Base-by-base conservation (phyloP, 345 rosid species). In the Gossypium longicalyx region DNA sequence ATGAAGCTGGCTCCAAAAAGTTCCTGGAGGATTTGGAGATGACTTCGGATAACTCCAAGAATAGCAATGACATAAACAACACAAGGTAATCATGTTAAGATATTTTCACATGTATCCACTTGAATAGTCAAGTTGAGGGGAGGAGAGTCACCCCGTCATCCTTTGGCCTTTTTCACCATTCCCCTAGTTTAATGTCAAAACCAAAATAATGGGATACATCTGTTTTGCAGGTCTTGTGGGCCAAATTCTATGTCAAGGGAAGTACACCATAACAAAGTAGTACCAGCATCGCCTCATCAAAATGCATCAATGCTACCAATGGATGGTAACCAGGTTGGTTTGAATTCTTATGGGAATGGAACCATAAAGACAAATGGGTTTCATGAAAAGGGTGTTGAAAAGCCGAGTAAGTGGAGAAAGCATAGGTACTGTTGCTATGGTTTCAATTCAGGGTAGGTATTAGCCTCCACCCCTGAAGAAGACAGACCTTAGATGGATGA, bases 281-380 rank as follows among this genome's bases (percentile, higher is more conserved):
- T 86, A 49, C 94, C 86, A 2, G 90, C 85, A 59, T 83, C 87
- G 19, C 90, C 89, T 0, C 86, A 80, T 72, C 80, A 77, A 75
- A 77, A 70, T 43, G 60, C 73, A 53, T 53, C 77, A 25, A 20
- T 51, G 16, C 15, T 13, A 48, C 76, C 76, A 3, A 12, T 9
- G 1, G 76, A 77, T 78, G 62, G 44, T 49, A 49, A 81, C 61
- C 88, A 71, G 45, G 76, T 59, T 38, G 49, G 73, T 4, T 54
- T 64, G 41, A 53, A 12, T 58, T 34, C 81, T 76, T 61, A 72
- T 20, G 62, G 4, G 49, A 72, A 76, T n/a, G 75, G 34, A 51
- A 59, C 49, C 4, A 44, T 27, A 1, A 78, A 72, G 41, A 54
- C 73, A 72, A 76, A 76, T 22, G 79, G 76, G 57, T 52, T 53